Conservation (phyloP, 768 basidiomycete species). For the Tubosaeta sp. region DNA sequence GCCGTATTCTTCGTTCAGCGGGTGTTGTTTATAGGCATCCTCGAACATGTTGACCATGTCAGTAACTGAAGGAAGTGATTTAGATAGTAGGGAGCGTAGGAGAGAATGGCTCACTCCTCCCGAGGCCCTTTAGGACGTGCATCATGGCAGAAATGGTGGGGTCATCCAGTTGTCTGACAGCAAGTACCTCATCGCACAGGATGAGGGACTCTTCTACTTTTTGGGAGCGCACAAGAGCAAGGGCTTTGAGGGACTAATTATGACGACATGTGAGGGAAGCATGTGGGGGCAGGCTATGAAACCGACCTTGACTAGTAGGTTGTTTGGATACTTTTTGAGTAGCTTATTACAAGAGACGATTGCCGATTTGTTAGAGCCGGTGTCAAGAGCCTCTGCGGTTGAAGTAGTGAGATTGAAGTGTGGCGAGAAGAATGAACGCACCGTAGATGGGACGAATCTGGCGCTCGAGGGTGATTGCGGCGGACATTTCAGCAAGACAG, state of each 20-base stretch:
- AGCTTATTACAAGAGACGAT: constrained; percentile 83
- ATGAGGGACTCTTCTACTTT: constrained; percentile 81
- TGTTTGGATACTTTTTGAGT: constrained; percentile 79
- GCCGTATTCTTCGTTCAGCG: constrained; percentile 77
- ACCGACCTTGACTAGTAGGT: constrained; percentile 63
- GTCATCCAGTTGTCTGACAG: constrained; percentile 68
- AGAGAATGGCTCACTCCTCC: constrained; percentile 46
- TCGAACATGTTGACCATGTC: constrained; percentile 86
- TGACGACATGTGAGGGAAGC: constrained; percentile 11
- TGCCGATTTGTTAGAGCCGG: constrained; percentile 82
- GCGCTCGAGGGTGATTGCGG: constrained; percentile 59
- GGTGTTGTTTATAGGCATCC: constrained; percentile 78
- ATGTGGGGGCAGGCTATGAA: background rate
- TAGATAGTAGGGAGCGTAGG: background rate
- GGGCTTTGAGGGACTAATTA: constrained; percentile 71
- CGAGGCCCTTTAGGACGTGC: constrained; percentile 76
- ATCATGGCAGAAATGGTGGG: constrained; percentile 74
- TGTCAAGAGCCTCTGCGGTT: constrained; percentile 74
- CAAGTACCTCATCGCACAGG: constrained; percentile 77
- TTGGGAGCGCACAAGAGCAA: constrained; percentile 78
- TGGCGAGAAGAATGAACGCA: constrained; percentile 29
- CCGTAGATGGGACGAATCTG: constrained; percentile 86
- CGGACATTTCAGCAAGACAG: constrained; percentile 40
- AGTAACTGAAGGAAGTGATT: constrained; percentile 42
- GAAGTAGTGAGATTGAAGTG: background rate